Evolutionary conservation across 2,329 filamentous ascomycete species (phyloP).

Genomic region (Akanthomyces lecanii): DNA sequence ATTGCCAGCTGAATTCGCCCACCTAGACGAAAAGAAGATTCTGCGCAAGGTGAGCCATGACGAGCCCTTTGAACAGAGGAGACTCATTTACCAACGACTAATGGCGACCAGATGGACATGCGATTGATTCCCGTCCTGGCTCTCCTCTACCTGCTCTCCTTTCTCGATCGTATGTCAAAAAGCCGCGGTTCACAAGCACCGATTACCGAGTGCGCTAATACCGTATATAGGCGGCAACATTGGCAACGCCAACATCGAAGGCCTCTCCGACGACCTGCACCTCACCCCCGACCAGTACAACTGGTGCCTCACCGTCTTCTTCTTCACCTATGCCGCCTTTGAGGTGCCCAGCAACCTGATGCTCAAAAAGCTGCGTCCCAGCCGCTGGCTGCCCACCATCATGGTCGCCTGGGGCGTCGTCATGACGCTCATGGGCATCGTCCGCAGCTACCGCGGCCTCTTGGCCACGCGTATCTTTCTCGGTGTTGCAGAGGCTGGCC

Average conservation of each 20-base stretch:
- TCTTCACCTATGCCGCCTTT: constrained; percentile 42
- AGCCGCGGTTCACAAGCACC: neutral
- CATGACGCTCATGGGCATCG: constrained; percentile 48
- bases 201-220: neutral
- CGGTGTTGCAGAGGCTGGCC: constrained; percentile 62
- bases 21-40: constrained; percentile 49
- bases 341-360: constrained; percentile 75
- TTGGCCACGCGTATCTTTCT: constrained; percentile 52
- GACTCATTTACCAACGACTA: neutral
- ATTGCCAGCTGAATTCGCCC: constrained; percentile 24
- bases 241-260: constrained; percentile 23
- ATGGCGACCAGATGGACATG: constrained; percentile 37
- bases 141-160: constrained; percentile 58
- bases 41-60: constrained; percentile 39
- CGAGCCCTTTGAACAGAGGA: neutral
- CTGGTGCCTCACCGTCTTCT: constrained; percentile 36
- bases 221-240: constrained; percentile 16
- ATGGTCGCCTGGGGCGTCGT: constrained; percentile 53
- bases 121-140: constrained; percentile 55
- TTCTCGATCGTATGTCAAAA: constrained; percentile 46
- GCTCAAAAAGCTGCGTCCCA: constrained; percentile 69
- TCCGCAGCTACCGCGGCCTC: constrained; percentile 40
- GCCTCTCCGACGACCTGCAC: constrained; percentile 17
- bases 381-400: constrained; percentile 68
- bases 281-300: constrained; percentile 30